Evolutionary conservation across 1,139 yeast species (phyloP), one percentile per base, ranked within the genome.

Genomic region (Ogataea hybrid): DNA sequence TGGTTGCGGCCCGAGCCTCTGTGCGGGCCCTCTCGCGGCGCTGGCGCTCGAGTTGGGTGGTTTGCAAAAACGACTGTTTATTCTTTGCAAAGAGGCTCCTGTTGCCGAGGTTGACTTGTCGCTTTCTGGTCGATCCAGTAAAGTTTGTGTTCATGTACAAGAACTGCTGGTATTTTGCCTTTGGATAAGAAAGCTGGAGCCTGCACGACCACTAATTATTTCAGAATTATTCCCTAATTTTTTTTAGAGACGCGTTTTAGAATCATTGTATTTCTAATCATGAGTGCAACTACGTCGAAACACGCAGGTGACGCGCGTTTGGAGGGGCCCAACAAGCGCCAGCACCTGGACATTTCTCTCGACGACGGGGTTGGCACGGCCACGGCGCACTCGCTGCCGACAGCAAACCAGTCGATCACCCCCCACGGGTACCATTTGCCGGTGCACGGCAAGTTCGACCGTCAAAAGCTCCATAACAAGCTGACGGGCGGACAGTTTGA

Each of bases 101-200:
- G 44, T 84, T 84, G 3, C 96, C 94, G 35, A 89, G 69, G 59
- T 90, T 89, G 50, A 90, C 83, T 30, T 73, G 76, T 44, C 96
- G 68, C 50, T 77, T 74, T 51, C 70, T 72, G 8, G 72, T 73
- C 44, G 75, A 76, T 2, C 94, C 94, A 4, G 81, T 79, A 22
- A 38, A 84, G 63, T 83, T 81, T 35, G 74, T 39, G 31, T 53
- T 54, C 63, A 58, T 58, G 27, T 37, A 27, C 27, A 33, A 17
- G 30, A 22, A 17, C 8, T 16, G 29, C 8, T 16, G 29, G 25
- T 28, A 28, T 39, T 33, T 20, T 39, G 37, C 38, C 38, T 25
- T 22, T 39, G 34, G 37, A 34, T 39, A 33, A 39, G 33, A 32
- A 33, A 27, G 29, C 6, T 32, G 37, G 28, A 28, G 12, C 8